Evolutionary conservation across 176 grass and related monocot species (phyloP).

Genomic region (Oryza glumipatula): DNA sequence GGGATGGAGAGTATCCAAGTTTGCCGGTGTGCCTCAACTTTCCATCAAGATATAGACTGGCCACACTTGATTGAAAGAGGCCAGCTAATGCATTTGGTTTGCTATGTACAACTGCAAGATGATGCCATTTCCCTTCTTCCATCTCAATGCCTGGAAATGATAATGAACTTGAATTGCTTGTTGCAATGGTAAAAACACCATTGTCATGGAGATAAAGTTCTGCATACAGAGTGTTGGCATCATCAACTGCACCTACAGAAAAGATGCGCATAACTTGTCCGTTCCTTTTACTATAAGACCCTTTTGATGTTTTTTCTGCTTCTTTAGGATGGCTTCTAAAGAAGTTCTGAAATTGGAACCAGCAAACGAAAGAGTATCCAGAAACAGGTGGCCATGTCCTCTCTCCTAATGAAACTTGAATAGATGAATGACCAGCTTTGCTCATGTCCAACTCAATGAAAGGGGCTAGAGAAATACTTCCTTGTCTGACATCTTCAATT

Average conservation of each 20-base stretch:
- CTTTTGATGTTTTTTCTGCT: constrained; percentile 65
- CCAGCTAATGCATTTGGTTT: constrained; percentile 99
- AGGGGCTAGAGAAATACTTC: constrained; percentile 85
- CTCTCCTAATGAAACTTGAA: constrained; percentile 99
- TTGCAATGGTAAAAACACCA: constrained; percentile 91
- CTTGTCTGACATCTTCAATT: constrained; percentile 82
- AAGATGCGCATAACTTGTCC: constrained; percentile 85
- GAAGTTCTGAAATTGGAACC: constrained; percentile 94
- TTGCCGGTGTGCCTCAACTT: constrained; percentile 96
- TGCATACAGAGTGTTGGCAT: constrained; percentile 73
- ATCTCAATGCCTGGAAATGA: constrained; percentile 87
- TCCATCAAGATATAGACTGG: constrained; percentile 93
- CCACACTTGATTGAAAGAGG: constrained; percentile 94
- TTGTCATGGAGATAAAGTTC: constrained; percentile 93
- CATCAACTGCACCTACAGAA: constrained; percentile 89
- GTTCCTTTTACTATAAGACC: constrained; percentile 60
- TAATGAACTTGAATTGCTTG: constrained; percentile 87
- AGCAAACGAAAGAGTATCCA: constrained; percentile 97
- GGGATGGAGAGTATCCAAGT: constrained; percentile 92
- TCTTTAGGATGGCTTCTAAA: constrained; percentile 81
- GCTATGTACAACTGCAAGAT: constrained; percentile 96
- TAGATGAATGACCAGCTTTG: constrained; percentile 91
- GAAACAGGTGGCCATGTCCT: constrained; percentile 99
- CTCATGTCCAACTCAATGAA: constrained; percentile 99
- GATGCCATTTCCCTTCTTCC: constrained; percentile 97